phyloP scores from a whole-genome alignment of 768 basidiomycete genomes.

The Lenzites betulinus region DNA sequence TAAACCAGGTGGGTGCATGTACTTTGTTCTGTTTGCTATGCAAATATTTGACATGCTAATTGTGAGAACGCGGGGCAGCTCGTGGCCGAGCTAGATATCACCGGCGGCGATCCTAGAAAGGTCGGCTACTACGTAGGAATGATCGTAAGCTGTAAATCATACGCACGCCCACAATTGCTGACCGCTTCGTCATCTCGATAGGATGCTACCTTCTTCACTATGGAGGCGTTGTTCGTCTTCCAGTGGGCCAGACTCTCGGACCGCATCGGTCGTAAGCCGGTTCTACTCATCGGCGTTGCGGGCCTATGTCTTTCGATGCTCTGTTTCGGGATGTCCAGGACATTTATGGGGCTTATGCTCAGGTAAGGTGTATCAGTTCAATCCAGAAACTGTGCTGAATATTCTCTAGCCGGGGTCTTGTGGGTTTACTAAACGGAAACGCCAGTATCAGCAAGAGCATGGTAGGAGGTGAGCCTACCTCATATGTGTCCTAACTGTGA shows the following conservation, averaged over 20 bases:
- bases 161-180: neutral
- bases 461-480: constrained; percentile 43
- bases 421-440: constrained; percentile 69
- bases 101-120: constrained; percentile 43
- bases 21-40: neutral
- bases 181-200: constrained; percentile 20
- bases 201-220: constrained; percentile 50
- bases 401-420: constrained; percentile 61
- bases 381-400: neutral
- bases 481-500: too few species aligned
- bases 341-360: constrained; percentile 33
- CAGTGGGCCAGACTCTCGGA: constrained; percentile 53
- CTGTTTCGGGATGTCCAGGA: constrained; percentile 39
- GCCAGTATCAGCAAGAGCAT: constrained; percentile 74
- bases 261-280: constrained; percentile 50
- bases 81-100: constrained; percentile 43
- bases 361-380: constrained; percentile 18
- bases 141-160: constrained; percentile 38
- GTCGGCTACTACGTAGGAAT: constrained; percentile 54
- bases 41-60: neutral
- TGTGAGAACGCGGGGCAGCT: constrained; percentile 40
- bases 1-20: constrained; percentile 42
- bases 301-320: constrained; percentile 37
- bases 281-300: constrained; percentile 41
- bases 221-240: constrained; percentile 46